phyloP scores from a whole-genome alignment of 805 yeast genomes.

The Ogataea glucozyma region DNA sequence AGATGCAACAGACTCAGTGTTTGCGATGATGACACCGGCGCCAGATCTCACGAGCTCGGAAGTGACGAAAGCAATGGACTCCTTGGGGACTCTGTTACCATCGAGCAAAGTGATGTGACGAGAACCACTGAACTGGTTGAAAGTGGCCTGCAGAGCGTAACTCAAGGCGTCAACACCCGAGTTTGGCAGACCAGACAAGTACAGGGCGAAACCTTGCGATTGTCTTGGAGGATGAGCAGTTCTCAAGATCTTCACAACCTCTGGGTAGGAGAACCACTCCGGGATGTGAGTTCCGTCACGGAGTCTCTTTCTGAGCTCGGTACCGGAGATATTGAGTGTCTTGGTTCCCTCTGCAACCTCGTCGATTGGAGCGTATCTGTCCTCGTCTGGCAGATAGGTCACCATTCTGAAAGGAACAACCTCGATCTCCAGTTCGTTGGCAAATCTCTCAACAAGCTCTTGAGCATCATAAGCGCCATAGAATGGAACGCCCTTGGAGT shows the following conservation, averaged over 20 bases:
- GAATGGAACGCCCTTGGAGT: conserved; percentile 88
- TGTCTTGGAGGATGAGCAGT: conserved; percentile 92
- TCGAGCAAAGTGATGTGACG: conserved; percentile 69
- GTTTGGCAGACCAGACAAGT: conserved; percentile 59
- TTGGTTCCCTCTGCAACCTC: conserved; percentile 76
- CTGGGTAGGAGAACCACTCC: conserved; percentile 96
- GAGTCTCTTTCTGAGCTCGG: conserved; percentile 86
- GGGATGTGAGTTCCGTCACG: conserved; percentile 88
- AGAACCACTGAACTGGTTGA: conserved; percentile 85
- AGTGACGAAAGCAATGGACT: conserved; percentile 60
- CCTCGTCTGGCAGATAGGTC: conserved; percentile 92
- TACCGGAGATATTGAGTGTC: conserved; percentile 87
- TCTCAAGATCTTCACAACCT: conserved; percentile 87
- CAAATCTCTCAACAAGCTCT: conserved; percentile 73
- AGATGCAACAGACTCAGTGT: conserved; percentile 44
- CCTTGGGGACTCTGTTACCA: conserved; percentile 32
- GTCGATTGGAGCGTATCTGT: conserved; percentile 93
- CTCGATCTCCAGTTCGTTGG: conserved; percentile 78
- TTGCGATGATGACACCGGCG: conserved; percentile 79
- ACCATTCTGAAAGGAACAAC: conserved; percentile 97
- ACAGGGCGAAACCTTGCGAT: conserved; percentile 82
- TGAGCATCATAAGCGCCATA: conserved; percentile 98
- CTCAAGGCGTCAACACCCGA: conserved; percentile 67
- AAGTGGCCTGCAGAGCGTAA: conserved; percentile 83
- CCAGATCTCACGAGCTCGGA: conserved; percentile 86